Base-by-base conservation (phyloP, 148 eudicot genomes). In the Camellia japonica region DNA sequence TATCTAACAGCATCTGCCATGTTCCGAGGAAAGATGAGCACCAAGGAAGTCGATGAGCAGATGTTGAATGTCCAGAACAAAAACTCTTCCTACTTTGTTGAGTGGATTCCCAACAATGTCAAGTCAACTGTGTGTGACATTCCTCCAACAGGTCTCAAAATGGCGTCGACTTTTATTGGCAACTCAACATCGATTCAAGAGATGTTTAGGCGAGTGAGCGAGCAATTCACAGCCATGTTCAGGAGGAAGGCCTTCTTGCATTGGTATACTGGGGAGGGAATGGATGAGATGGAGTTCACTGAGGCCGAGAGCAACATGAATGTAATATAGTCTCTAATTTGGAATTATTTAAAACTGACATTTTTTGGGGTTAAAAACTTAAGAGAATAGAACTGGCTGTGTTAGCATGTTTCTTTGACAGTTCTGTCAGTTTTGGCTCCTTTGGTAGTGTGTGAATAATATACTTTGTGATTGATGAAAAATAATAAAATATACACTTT, bases 231-330 rank as follows among this genome's bases (percentile, higher is more conserved):
- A 2, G 97, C 97, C 9, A 92, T 92, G 97, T 92, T 92, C 62
- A 88, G 97, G 93, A 88, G 97, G 82, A 93, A 93, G 81, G 97
- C 97, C 59, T 93, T 93, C 87, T 85, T 93, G 94, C 97, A 92
- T 80, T 93, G 94, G 97, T 93, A 93, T 19, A 91, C 97, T 0
- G 94, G 97, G 0, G 94, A 93, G 68, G 97, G 97, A 0, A 93
- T 93, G 97, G 97, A 93, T 68, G 97, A 93, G 87, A 93, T 93
- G 97, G 97, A 93, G 87, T 93, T 93, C 75, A 93, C 94, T 0
- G 97, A 93, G 83, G 97, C 94, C 0, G 97, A 91, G 92, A 93
- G 97, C 65, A 93, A 93, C 79, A 91, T 93, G 94, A 93, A 93
- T 85, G 97, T 30, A 30, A 30, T 30, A 30, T 30, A 30, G 38